A percentile compares a stretch with the other conserved stretches of the same genome.
These are phyloP conservation scores for Verruconis gallopava DNA, from an alignment of 2,329 filamentous ascomycete species.

Conservation along the genomic window DNA sequence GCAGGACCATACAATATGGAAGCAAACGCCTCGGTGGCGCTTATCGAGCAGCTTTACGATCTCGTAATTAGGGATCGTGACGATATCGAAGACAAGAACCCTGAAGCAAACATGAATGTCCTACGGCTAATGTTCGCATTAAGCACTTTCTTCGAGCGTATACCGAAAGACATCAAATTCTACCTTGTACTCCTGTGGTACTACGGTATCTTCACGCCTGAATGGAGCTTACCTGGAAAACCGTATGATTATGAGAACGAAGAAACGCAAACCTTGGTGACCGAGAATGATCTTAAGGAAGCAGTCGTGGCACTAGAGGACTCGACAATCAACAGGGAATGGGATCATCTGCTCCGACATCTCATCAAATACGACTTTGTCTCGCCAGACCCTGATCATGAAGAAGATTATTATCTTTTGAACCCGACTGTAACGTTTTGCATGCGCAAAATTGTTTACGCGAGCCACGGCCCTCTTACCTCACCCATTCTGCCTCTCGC, in stretches of 20 bases:
- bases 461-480: background rate
- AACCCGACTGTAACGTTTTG: background rate
- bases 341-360: background rate
- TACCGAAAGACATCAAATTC: background rate
- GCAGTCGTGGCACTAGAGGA: background rate
- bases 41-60: background rate
- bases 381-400: background rate
- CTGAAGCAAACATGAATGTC: background rate
- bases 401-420: background rate
- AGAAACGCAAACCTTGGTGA: background rate
- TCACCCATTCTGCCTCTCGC: background rate
- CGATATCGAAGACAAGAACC: background rate
- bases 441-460: background rate
- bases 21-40: background rate
- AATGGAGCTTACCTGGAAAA: background rate
- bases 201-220: background rate
- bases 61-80: background rate
- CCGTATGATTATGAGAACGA: background rate
- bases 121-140: background rate
- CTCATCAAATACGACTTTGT: background rate
- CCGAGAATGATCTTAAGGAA: background rate
- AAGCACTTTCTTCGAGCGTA: constrained; percentile 1
- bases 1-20: background rate
- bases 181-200: background rate
- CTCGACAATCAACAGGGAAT: background rate